Evolutionary conservation across 208 protist species (phyloP), one percentile per base, ranked within the genome.

Genomic region (Wallacemonas sp.): DNA sequence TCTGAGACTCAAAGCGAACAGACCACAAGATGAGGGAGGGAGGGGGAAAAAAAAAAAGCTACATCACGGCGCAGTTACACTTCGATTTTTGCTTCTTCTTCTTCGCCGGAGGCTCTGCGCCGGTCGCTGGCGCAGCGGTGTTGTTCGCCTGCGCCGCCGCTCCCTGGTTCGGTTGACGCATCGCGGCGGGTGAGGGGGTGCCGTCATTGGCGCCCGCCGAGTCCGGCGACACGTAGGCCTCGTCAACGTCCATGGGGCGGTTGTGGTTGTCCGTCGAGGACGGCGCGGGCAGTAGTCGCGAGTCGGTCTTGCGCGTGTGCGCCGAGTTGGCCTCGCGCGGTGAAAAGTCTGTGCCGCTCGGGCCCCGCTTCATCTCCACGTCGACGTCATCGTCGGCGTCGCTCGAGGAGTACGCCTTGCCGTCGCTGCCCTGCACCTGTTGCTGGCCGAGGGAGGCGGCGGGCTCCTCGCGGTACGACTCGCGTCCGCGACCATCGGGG

Each of bases 11-110:
- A 50, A 61, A 55, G 36, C 57, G 48, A 67, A 67, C 2, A 36
- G 49, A 57, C 5, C 14, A 1, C 26, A 57, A 36, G 54, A 38
- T 3, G 42, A 25, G 49, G 26, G 20, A 50, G 12, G 23, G 42
- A 46, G 23, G 41, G 20, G 41, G n/a, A 52, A 38, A 65, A 50
- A 50, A 39, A 29, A 65, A n/a, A 50, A 65, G 39, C 65, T 79
- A 90, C 80, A 90, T 87, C 22, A 80, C 33, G 59, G 16, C 26
- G 49, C 84, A 90, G 18, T 81, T 70, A 59, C 85, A 91, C n/a
- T 70, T 78, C 1, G 65, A 61, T 61, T 76, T 75, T 12, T 63
- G 69, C 72, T 82, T 83, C 12, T 65, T 65, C 70, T 79, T 77
- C 11, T 63, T 8, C 2, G n/a, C 8, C 33, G n/a, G n/a, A n/a